Evolutionary conservation across 2,329 filamentous ascomycete genomes (phyloP), one percentile per base, ranked within the genome.

Genomic region (Fusarium compactum): DNA sequence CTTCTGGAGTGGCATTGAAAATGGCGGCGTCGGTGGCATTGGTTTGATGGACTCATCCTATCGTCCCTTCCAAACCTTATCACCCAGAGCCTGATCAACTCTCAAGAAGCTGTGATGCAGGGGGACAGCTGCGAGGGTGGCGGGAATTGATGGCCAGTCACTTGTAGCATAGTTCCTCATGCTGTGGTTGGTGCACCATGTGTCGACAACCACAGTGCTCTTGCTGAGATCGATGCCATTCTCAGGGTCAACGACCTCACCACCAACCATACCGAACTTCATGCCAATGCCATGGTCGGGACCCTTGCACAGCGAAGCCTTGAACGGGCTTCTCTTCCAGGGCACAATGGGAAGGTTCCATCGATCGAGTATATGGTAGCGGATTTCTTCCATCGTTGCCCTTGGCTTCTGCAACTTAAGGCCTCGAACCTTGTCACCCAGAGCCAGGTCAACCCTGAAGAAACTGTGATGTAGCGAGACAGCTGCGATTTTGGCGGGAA

Each of bases 251-350:
- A 54, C 44, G 3, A 30, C 4, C 2, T n/a, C 3, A 0, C 9
- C 4, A 5, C 44, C 5, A 6, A 16, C 15, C 0, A 32, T 32
- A 6, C 51, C 27, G 14, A 54, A 44, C 5, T 3, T 5, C 51
- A 54, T 54, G 6, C 6, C 27, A 8, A 54, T 32, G 0, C 40
- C 51, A 25, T 44, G 38, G 5, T 54, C 20, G 0, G 30, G 4
- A 3, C 30, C n/a, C 40, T 54, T 54, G 15, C 51, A 44, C 2
- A 54, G 14, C 1, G 27, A 54, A 1, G 7, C 9, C 1, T 2
- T 15, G 4, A 54, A n/a, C 0, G 14, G 16, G 10, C 15, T 27
- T 4, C 2, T 1, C 5, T 24, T 5, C 51, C 51, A 44, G 5
- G 51, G 51, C 0, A 32, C 51, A 3, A 44, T 6, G 2, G 51